Evolutionary conservation across 352 stramenopile species (phyloP), one percentile per base, ranked within the genome.

Genomic region (Pilasporangium apinafurcum): DNA sequence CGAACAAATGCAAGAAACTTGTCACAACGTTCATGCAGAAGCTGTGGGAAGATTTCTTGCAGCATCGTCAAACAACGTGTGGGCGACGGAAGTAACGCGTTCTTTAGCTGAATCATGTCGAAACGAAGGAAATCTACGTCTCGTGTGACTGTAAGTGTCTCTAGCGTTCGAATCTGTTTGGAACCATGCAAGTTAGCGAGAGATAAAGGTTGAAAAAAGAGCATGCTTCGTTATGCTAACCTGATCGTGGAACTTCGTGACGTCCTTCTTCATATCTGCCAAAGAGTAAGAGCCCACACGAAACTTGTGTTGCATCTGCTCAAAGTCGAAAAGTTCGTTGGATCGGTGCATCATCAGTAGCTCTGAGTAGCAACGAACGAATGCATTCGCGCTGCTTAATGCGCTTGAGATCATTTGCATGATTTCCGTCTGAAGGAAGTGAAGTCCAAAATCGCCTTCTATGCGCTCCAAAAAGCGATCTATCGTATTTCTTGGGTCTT

Each of bases 311-410:
- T 54, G 54, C 34, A 83, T 72, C 2, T 55, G 5, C 2, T 81
- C 67, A 44, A 86, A 85, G 26, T 70, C 50, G 17, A 79, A 52
- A 4, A 31, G 45, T 35, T 84, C 52, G 42, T 86, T 86, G 9
- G 53, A 50, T 0, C 53, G 51, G 13, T 68, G 71, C 8, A 59
- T 51, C 5, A 56, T 32, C 3, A 84, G 45, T 5, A 75, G 24
- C 2, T 53, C 25, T 0, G 56, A 16, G 32, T 84, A 89, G 24
- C 48, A 64, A 8, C 45, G 29, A 9, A 50, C 51, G 12, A 86
- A 63, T 7, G 44, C 33, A 2, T 42, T 24, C 0, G 59, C 51
- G 0, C 56, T 60, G 20, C 59, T n/a, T 0, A 62, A 38, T 1
- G 49, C 47, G 28, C 48, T 76, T 10, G 39, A 43, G 2, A 62